These are phyloP conservation scores for Trichoderma harzianum DNA, from an alignment of 2,329 filamentous ascomycete genomes.

Conservation along the genomic window DNA sequence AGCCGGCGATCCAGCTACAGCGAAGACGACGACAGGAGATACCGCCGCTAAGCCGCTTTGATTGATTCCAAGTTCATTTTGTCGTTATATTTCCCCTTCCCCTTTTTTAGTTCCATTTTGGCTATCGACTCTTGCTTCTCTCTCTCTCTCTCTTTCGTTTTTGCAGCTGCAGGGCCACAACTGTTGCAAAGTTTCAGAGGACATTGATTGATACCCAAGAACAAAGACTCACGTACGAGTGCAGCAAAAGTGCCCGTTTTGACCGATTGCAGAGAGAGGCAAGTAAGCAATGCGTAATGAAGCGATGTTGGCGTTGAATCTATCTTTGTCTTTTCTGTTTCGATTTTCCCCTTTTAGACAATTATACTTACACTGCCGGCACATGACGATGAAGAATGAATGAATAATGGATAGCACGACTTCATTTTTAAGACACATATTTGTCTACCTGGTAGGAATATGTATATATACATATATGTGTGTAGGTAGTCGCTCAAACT, in stretches of 20 bases:
- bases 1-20: slow-evolving; percentile 21
- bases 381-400: background rate
- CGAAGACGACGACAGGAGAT: slow-evolving; percentile 14
- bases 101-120: background rate
- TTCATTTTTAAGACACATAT: background rate
- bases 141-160: background rate
- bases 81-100: background rate
- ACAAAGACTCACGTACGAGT: background rate
- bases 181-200: background rate
- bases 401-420: background rate
- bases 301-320: background rate
- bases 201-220: background rate
- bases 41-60: background rate
- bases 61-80: background rate
- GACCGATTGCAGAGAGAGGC: background rate
- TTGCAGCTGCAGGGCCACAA: background rate
- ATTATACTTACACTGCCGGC: background rate
- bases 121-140: background rate
- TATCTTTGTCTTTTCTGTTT: too few relatives aligned
- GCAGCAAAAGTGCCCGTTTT: background rate
- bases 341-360: background rate
- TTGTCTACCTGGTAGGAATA: background rate
- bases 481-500: background rate
- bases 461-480: background rate
- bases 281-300: background rate